Percentiles rank a stretch among this genome's conserved stretches.
These are phyloP conservation scores for Pythium rishiriense DNA, from an alignment of 352 stramenopile species.

Conservation along the genomic window DNA sequence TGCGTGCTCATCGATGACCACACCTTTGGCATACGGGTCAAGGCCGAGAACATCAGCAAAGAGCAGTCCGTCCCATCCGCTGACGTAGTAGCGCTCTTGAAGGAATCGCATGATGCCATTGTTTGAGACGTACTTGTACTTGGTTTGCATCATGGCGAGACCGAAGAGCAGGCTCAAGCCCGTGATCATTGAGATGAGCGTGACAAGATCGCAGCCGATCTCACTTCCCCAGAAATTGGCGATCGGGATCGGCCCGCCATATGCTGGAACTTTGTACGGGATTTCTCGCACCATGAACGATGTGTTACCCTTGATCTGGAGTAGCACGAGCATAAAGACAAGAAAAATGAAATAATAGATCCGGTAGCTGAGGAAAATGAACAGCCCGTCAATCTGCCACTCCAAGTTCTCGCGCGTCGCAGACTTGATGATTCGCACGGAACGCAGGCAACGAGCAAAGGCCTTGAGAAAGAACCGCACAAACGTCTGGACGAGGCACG, in stretches of 20 bases:
- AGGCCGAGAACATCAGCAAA: slow-evolving; percentile 44
- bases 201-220: slow-evolving; percentile 46
- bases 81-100: slow-evolving; percentile 45
- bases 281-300: slow-evolving; percentile 45
- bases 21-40: slow-evolving; percentile 31
- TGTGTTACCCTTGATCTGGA: slow-evolving; percentile 31
- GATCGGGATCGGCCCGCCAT: slow-evolving; percentile 36
- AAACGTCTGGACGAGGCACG: slow-evolving; percentile 48
- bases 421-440: slow-evolving; percentile 35
- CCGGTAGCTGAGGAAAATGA: slow-evolving; percentile 55
- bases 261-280: slow-evolving; percentile 34
- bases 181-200: slow-evolving; percentile 40
- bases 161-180: slow-evolving; percentile 29
- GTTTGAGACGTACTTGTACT: slow-evolving; percentile 44
- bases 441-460: slow-evolving; percentile 29
- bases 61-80: slow-evolving; percentile 47
- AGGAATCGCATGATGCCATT: slow-evolving; percentile 51
- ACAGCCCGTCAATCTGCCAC: slow-evolving; percentile 44
- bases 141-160: slow-evolving; percentile 31
- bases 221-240: slow-evolving; percentile 54
- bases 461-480: slow-evolving; percentile 36
- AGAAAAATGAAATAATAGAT: slow-evolving; percentile 50
- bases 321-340: slow-evolving; percentile 36
- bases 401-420: slow-evolving; percentile 38
- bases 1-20: slow-evolving; percentile 26